Percentiles rank a stretch among this genome's conserved stretches.
phyloP scores from a whole-genome alignment of 371 early-diverging fungal genomes.

The Mucor indicus region DNA sequence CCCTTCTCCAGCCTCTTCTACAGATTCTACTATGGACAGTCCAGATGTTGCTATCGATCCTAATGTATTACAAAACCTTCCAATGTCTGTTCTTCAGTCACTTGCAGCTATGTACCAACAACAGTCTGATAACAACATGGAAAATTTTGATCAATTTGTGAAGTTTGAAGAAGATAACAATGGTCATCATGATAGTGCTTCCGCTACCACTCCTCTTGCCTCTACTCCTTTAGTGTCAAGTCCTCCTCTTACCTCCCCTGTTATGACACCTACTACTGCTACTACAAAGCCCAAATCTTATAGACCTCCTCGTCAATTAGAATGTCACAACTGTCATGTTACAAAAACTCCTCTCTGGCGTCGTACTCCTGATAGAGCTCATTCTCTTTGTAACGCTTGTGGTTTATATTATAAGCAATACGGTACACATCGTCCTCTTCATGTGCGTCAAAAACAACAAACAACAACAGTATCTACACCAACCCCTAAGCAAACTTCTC shows the following conservation, averaged over 20 bases:
- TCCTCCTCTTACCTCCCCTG: neutral
- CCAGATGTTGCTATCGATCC: constrained; percentile 28
- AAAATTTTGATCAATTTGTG: constrained; percentile 39
- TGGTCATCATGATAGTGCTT: neutral
- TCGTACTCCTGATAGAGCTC: constrained; percentile 70
- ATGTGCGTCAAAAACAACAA: constrained; percentile 56
- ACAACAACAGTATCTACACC: neutral
- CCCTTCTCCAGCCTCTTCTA: constrained; percentile 29
- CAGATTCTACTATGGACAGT: constrained; percentile 23
- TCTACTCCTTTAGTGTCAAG: neutral
- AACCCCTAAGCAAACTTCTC: constrained; percentile 7
- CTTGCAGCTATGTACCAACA: constrained; percentile 33
- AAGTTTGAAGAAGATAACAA: constrained; percentile 29
- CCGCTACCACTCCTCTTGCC: constrained; percentile 1
- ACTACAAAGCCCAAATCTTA: constrained; percentile 17
- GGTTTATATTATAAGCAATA: constrained; percentile 80
- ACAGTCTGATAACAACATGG: neutral
- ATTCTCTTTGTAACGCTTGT: constrained; percentile 84
- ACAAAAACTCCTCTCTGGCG: constrained; percentile 85
- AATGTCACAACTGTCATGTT: constrained; percentile 79
- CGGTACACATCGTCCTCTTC: constrained; percentile 66
- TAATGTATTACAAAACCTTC: constrained; percentile 26
- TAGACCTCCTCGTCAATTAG: constrained; percentile 60
- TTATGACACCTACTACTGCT: neutral
- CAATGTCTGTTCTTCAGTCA: constrained; percentile 25